Evolutionary conservation across 192 early-diverging fungal species (phyloP).

Genomic region (Coemansia sp.): DNA sequence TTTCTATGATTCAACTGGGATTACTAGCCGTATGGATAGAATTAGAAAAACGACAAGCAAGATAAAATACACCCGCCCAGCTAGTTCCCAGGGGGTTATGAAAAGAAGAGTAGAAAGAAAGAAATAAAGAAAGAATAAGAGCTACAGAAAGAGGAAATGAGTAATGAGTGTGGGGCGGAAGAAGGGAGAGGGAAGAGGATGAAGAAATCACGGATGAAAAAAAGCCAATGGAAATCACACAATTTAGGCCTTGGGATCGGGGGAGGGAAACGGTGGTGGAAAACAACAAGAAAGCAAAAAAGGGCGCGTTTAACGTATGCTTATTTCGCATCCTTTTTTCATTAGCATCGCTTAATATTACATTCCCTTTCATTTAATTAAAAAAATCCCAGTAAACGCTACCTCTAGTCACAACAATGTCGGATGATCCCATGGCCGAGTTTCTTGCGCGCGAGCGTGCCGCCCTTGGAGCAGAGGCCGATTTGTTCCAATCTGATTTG

Average conservation of each 20-base stretch:
- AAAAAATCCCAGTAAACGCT: not conserved
- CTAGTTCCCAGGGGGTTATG: too few relatives aligned
- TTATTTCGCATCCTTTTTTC: not conserved
- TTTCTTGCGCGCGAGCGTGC: conserved; percentile 78
- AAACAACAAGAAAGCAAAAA: too few relatives aligned
- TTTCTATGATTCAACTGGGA: not conserved
- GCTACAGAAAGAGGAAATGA: too few relatives aligned
- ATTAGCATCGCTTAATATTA: not conserved
- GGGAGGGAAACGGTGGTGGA: too few relatives aligned
- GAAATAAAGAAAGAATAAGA: too few relatives aligned
- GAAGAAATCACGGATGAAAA: not conserved
- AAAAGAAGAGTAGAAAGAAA: too few relatives aligned
- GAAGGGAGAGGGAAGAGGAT: not conserved
- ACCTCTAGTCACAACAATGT: conserved; percentile 16
- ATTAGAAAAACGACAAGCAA: not conserved
- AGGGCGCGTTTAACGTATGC: too few relatives aligned
- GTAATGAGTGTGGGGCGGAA: not conserved
- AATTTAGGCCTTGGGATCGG: too few relatives aligned
- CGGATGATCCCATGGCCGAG: conserved; percentile 68
- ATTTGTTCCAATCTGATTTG: conserved; percentile 54
- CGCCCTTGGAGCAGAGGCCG: conserved; percentile 69
- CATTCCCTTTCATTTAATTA: conserved; percentile 8
- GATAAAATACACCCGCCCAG: not conserved
- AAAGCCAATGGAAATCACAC: not conserved
- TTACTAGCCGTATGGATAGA: too few relatives aligned